A percentile compares a stretch with the other conserved stretches of the same genome.
phyloP scores from a whole-genome alignment of 192 early-diverging fungal genomes.

The Obelidium mucronatum region DNA sequence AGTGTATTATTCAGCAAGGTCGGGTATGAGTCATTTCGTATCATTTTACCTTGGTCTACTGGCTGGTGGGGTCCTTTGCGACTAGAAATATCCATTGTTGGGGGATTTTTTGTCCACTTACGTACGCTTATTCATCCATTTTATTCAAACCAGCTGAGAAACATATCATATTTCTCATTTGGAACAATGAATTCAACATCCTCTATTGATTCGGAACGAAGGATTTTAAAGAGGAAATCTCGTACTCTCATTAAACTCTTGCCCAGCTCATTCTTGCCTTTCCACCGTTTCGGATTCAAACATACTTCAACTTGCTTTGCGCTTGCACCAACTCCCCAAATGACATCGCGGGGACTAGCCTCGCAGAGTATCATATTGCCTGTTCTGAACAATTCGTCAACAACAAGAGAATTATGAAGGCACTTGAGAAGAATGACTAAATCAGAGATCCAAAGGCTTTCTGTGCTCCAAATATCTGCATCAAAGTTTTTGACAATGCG shows the following conservation, averaged over 20 bases:
- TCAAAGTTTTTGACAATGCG: constrained; percentile 4
- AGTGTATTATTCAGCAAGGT: too few species aligned
- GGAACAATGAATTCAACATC: background rate
- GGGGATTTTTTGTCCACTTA: too few species aligned
- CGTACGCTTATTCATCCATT: too few species aligned
- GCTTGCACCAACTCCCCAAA: constrained; percentile 15
- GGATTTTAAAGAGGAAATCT: background rate
- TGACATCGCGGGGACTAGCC: background rate
- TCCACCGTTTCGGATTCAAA: background rate
- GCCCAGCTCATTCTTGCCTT: constrained; percentile 12
- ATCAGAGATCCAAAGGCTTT: background rate
- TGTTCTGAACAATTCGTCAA: constrained; percentile 1
- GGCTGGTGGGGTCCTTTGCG: too few species aligned
- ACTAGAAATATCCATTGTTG: too few species aligned
- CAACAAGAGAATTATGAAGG: background rate
- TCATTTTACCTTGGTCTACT: too few species aligned
- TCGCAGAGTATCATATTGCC: too few species aligned
- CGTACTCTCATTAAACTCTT: constrained; percentile 13
- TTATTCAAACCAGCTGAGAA: background rate
- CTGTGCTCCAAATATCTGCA: background rate
- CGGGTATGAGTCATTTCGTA: too few species aligned
- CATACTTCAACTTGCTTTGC: background rate
- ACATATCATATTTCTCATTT: background rate
- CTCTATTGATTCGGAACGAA: background rate
- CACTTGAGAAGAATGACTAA: constrained; percentile 8